These are phyloP conservation scores for Aegilops speltoides DNA, from an alignment of 176 grass and related monocot species.

Conservation along the genomic window DNA sequence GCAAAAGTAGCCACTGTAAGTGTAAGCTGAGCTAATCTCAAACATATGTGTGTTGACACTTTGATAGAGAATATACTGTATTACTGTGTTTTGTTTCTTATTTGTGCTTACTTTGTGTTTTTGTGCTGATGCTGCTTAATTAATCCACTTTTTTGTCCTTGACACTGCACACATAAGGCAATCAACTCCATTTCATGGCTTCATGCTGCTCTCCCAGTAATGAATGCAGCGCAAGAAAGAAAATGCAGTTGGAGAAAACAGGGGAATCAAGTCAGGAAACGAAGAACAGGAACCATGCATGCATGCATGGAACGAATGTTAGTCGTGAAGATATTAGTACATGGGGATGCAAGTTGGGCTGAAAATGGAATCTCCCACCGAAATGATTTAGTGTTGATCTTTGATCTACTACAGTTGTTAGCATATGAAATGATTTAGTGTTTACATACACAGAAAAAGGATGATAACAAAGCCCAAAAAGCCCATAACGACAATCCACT, in stretches of 20 bases:
- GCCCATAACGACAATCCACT: too few relatives aligned
- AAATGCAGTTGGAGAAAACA: background rate
- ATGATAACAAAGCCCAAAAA: too few relatives aligned
- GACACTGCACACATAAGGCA: background rate
- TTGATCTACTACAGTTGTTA: too few relatives aligned
- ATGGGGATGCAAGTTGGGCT: too few relatives aligned
- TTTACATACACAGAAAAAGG: too few relatives aligned
- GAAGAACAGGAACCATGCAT: slow-evolving; percentile 4
- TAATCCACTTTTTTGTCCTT: background rate
- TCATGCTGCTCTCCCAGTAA: background rate
- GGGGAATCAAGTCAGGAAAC: slow-evolving; percentile 32
- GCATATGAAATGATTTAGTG: too few relatives aligned
- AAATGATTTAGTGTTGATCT: too few relatives aligned
- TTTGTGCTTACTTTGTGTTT: background rate
- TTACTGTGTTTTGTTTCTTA: background rate
- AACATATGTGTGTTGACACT: background rate
- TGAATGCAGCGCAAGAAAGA: slow-evolving; percentile 32
- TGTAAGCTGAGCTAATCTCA: background rate
- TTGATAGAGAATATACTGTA: background rate
- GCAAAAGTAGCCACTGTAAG: too few relatives aligned
- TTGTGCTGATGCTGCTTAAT: slow-evolving; percentile 8
- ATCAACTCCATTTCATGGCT: slow-evolving; percentile 1
- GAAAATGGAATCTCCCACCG: too few relatives aligned
- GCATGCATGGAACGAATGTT: background rate
- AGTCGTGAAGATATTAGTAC: background rate